Conservation (phyloP, 768 basidiomycete species). For the Pluteus cervinus region DNA sequence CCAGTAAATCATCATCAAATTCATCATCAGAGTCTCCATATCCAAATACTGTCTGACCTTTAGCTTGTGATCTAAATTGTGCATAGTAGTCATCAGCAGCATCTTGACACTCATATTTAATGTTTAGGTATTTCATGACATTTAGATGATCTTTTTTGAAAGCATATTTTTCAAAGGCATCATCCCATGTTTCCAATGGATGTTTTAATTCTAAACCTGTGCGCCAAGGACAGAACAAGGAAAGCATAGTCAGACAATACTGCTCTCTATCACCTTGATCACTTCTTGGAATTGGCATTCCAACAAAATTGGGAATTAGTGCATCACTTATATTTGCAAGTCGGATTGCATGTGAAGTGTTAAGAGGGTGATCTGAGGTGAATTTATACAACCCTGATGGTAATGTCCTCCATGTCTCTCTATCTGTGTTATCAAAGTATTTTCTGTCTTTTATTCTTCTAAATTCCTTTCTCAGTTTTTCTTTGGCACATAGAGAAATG, state of each 20-base stretch:
- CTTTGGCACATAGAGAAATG: slow-evolving; percentile 11
- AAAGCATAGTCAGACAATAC: slow-evolving; percentile 25
- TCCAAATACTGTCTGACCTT: not conserved
- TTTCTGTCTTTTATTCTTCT: slow-evolving; percentile 5
- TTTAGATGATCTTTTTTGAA: slow-evolving; percentile 11
- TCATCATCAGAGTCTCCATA: slow-evolving; percentile 6
- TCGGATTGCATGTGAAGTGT: not conserved
- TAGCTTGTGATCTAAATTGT: slow-evolving; percentile 9
- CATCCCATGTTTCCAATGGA: slow-evolving; percentile 13
- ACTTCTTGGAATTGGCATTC: slow-evolving; percentile 17
- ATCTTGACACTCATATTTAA: slow-evolving; percentile 7
- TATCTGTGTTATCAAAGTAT: not conserved
- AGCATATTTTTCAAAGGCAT: slow-evolving; percentile 10
- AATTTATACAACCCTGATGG: slow-evolving; percentile 17
- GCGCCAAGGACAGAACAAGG: slow-evolving; percentile 23
- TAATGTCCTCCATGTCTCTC: slow-evolving; percentile 9
- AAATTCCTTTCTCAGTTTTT: slow-evolving; percentile 2
- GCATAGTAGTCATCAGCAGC: slow-evolving; percentile 15
- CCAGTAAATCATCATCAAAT: slow-evolving; percentile 2
- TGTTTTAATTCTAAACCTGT: slow-evolving; percentile 14
- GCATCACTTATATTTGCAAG: slow-evolving; percentile 5
- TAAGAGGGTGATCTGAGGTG: slow-evolving; percentile 14
- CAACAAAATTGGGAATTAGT: slow-evolving; percentile 13
- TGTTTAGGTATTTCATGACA: slow-evolving; percentile 10
- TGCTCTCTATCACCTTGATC: slow-evolving; percentile 19